phyloP scores from a whole-genome alignment of 495 filamentous ascomycete species.

The Penicillium paradoxum region DNA sequence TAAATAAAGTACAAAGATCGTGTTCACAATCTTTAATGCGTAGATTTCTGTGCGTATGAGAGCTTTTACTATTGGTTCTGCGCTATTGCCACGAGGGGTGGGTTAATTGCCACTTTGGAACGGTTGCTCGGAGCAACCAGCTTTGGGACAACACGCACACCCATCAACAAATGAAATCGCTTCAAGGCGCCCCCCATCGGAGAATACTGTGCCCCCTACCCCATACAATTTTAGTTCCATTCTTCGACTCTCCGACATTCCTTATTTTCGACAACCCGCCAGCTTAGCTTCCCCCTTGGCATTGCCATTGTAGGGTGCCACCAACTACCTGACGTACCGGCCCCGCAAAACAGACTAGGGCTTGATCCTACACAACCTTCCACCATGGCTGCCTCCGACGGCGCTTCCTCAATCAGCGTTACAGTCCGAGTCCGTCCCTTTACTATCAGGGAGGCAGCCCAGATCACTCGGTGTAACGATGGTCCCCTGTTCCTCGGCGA shows the following conservation, averaged over 20 bases:
- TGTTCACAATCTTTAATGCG: not conserved
- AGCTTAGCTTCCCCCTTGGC: conserved; percentile 9
- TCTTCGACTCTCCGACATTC: conserved; percentile 21
- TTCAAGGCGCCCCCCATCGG: conserved; percentile 23
- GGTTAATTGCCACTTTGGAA: conserved; percentile 10
- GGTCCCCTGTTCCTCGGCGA: conserved; percentile 89
- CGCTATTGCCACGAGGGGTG: conserved; percentile 9
- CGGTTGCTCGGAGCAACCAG: conserved; percentile 39
- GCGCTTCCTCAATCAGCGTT: conserved; percentile 65
- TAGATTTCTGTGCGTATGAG: not conserved
- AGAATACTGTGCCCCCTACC: conserved; percentile 30
- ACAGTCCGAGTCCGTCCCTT: conserved; percentile 91
- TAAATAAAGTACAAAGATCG: not conserved
- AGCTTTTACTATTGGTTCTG: no score
- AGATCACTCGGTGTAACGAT: conserved; percentile 73
- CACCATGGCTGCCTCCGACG: conserved; percentile 51
- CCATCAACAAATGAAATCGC: conserved; percentile 37
- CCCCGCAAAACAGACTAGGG: conserved; percentile 17
- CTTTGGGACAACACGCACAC: conserved; percentile 23
- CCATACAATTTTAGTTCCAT: conserved; percentile 26
- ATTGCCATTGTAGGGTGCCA: conserved; percentile 21
- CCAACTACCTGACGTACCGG: conserved; percentile 20
- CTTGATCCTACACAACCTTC: conserved; percentile 8
- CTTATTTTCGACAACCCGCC: conserved; percentile 15
- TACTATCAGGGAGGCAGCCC: conserved; percentile 62